Conservation (phyloP, 768 basidiomycete genomes). For the Exidia glandulosa region DNA sequence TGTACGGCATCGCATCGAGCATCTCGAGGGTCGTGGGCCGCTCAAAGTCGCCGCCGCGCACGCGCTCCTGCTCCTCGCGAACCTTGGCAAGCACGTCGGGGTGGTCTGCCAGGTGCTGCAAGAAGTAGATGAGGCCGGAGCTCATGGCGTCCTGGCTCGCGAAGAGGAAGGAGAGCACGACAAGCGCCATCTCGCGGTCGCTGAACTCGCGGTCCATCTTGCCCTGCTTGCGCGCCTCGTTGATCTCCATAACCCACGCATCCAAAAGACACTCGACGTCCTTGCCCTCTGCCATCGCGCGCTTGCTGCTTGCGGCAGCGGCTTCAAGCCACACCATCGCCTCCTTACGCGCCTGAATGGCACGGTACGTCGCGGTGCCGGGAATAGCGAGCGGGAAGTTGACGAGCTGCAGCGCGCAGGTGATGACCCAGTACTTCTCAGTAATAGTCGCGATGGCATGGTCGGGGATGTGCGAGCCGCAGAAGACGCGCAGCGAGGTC, state of each 20-base stretch:
- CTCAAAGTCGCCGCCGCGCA: conserved; percentile 69
- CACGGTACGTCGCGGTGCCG: conserved; percentile 92
- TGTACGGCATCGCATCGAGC: conserved; percentile 87
- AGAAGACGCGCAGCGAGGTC: conserved; percentile 91
- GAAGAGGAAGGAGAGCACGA: conserved; percentile 92
- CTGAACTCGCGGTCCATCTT: conserved; percentile 83
- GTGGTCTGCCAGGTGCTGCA: conserved; percentile 92
- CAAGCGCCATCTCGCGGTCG: conserved; percentile 94
- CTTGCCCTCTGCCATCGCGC: conserved; percentile 65
- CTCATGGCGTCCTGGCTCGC: conserved; percentile 98
- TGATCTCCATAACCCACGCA: conserved; percentile 72
- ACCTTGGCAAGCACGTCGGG: conserved; percentile 84
- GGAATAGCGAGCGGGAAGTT: conserved; percentile 95
- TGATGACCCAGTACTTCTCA: conserved; percentile 94
- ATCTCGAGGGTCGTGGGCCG: conserved; percentile 75
- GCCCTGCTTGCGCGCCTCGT: conserved; percentile 35
- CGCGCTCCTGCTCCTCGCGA: conserved; percentile 77
- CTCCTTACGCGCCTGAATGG: conserved; percentile 80
- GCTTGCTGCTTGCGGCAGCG: conserved; percentile 72
- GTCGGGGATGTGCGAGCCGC: conserved; percentile 81
- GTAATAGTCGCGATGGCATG: conserved; percentile 69
- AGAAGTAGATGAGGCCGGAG: conserved; percentile 87
- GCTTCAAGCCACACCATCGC: conserved; percentile 71
- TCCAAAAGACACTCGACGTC: conserved; percentile 88
- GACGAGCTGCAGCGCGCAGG: conserved; percentile 89